These are phyloP conservation scores for Sphagnum contortum DNA, from an alignment of 225 moss, liverwort and hornwort genomes.

Conservation along the genomic window DNA sequence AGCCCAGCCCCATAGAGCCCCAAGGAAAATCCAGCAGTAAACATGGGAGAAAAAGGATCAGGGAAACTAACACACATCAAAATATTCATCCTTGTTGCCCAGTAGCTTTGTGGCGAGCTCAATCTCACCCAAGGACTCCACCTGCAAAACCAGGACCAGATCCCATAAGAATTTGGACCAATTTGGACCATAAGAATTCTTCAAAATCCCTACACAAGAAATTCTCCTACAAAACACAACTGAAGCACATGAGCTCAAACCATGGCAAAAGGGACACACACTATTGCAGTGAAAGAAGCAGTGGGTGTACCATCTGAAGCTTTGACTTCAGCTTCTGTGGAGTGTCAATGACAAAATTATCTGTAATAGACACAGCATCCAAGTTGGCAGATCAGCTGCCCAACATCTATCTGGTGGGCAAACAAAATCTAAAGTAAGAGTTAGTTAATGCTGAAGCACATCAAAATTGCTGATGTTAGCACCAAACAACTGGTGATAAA, in stretches of 20 bases:
- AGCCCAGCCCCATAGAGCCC: too few species aligned
- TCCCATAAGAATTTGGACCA: too few species aligned
- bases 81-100: conserved; percentile 11
- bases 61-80: conserved; percentile 30
- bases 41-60: too few species aligned
- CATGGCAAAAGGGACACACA: background rate
- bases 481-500: too few species aligned
- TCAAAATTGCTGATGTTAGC: too few species aligned
- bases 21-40: too few species aligned
- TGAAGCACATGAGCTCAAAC: background rate
- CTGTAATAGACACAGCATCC: conserved; percentile 31
- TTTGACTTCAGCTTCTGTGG: conserved; percentile 60
- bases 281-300: background rate
- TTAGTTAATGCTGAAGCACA: too few species aligned
- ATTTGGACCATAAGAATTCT: too few species aligned
- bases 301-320: conserved; percentile 67
- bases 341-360: conserved; percentile 57
- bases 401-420: too few species aligned
- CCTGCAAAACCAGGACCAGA: conserved; percentile 23
- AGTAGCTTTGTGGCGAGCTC: conserved; percentile 89
- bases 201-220: too few species aligned
- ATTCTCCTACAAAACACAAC: too few species aligned
- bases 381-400: background rate
- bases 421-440: too few species aligned
- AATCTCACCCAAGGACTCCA: conserved; percentile 95